Percentiles rank a stretch among this genome's conserved stretches.
phyloP scores from a whole-genome alignment of 768 basidiomycete genomes.

The Panaeolus papilionaceus region DNA sequence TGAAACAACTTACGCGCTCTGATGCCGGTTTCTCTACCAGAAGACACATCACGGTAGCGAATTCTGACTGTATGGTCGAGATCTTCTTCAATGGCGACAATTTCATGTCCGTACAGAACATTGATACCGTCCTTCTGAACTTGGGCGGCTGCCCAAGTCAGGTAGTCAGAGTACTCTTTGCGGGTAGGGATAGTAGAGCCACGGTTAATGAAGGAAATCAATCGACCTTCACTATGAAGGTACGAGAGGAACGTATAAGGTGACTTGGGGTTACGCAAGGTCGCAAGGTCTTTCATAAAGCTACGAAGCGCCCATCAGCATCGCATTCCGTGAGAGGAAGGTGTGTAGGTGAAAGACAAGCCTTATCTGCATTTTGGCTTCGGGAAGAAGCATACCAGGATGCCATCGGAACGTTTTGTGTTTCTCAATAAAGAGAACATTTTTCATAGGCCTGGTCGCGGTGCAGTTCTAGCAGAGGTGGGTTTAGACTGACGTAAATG shows the following conservation, averaged over 20 bases:
- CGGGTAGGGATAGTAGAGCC: constrained; percentile 57
- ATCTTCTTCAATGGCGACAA: constrained; percentile 44
- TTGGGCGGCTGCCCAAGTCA: constrained; percentile 54
- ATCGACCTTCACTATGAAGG: constrained; percentile 53
- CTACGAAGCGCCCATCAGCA: constrained; percentile 30
- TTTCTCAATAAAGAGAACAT: constrained; percentile 55
- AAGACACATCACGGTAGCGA: constrained; percentile 40
- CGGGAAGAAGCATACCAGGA: constrained; percentile 60
- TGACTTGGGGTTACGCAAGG: constrained; percentile 55
- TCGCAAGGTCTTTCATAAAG: constrained; percentile 61
- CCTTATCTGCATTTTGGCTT: constrained; percentile 61
- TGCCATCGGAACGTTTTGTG: constrained; percentile 58
- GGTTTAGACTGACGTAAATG: not conserved
- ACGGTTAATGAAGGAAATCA: constrained; percentile 59
- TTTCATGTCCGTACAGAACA: constrained; percentile 53
- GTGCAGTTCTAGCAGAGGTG: constrained; percentile 16
- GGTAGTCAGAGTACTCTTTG: constrained; percentile 60
- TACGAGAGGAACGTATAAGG: constrained; percentile 60
- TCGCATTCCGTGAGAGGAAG: not conserved
- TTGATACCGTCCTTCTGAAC: constrained; percentile 50
- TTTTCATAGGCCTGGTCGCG: constrained; percentile 27
- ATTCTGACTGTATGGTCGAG: constrained; percentile 44
- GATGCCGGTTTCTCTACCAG: constrained; percentile 40
- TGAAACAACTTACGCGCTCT: constrained; percentile 43
- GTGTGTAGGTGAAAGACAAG: constrained; percentile 21